These are phyloP conservation scores for Anthoceros angustus DNA, from an alignment of 225 moss, liverwort and hornwort genomes.

Conservation along the genomic window DNA sequence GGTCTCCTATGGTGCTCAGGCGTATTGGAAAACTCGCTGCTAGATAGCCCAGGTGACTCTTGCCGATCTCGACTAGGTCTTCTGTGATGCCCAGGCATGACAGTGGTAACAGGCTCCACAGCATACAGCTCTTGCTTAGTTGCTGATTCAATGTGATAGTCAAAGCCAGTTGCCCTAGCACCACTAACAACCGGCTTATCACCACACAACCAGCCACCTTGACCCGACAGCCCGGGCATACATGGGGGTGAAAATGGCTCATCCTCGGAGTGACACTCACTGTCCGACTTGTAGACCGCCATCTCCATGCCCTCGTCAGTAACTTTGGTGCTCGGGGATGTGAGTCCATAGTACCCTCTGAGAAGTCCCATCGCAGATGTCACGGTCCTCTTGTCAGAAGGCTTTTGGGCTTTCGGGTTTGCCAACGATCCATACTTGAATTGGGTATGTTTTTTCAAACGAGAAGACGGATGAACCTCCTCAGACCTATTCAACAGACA, in stretches of 20 bases:
- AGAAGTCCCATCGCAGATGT: constrained; percentile 75
- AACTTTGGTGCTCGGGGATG: constrained; percentile 23
- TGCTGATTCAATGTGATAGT: constrained; percentile 1
- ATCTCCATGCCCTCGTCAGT: constrained; percentile 64
- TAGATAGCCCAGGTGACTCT: constrained; percentile 17
- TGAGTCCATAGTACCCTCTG: constrained; percentile 68
- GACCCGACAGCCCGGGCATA: constrained; percentile 20
- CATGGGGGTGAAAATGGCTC: constrained; percentile 38
- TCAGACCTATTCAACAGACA: no score
- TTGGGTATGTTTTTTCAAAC: no score
- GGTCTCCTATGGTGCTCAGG: constrained; percentile 26
- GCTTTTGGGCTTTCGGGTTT: background rate
- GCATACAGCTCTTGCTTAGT: no score
- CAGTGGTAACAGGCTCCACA: no score
- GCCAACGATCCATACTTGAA: no score
- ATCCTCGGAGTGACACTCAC: constrained; percentile 45
- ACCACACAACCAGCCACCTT: constrained; percentile 13
- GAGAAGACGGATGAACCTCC: no score
- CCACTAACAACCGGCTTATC: constrained; percentile 11
- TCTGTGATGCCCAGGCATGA: constrained; percentile 21
- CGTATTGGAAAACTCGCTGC: constrained; percentile 5
- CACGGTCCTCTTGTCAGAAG: constrained; percentile 30
- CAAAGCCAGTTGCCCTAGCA: constrained; percentile 12
- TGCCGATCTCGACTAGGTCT: constrained; percentile 33
- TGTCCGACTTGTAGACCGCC: constrained; percentile 57